Evolutionary conservation across 2,329 filamentous ascomycete species (phyloP), one percentile per base, ranked within the genome.

Genomic region (Rutstroemia sp.): DNA sequence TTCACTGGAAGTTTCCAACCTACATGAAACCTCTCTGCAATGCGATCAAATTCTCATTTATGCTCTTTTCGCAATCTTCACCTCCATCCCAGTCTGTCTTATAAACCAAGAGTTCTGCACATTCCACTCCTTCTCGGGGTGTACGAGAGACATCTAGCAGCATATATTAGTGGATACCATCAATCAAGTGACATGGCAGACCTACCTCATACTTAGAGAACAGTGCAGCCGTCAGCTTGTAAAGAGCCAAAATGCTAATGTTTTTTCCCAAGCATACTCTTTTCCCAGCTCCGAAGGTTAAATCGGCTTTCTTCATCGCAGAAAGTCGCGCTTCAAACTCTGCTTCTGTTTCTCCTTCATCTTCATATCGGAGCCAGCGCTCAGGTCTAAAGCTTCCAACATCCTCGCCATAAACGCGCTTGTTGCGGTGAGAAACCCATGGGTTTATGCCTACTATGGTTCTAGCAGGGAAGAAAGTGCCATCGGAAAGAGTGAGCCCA

Each of bases 201-300:
- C 71, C 65, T 54, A 73, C 70, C 60, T 77, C 68, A 60, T 77
- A 80, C 42, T 62, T 69, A 7, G 61, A 63, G 59, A 77, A 70
- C 48, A 80, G 56, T n/a, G 75, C 77, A 4, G 77, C 70, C 21
- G 78, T 65, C 12, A 78, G 64, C 63, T 80, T 80, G 59, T 74
- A 74, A 3, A 71, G 71, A 60, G 76, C 72, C 39, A 75, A 60
- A 39, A 73, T 63, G 0, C 69, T 72, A 44, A 77, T 59, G 54
- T 75, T 66, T 30, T 68, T 70, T 3, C 75, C 75, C 37, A 77
- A 69, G 49, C 74, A 78, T 9, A 71, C 64, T 1, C 75, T 67
- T 1, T 68, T 71, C 14, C 75, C 75, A 3, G 66, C 72, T 5
- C 74, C 74, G 62, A 77, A 77, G 0, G 68, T 67, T 27, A 75